Evolutionary conservation across 2,329 filamentous ascomycete species (phyloP).

Genomic region (Aspergillus niger): DNA sequence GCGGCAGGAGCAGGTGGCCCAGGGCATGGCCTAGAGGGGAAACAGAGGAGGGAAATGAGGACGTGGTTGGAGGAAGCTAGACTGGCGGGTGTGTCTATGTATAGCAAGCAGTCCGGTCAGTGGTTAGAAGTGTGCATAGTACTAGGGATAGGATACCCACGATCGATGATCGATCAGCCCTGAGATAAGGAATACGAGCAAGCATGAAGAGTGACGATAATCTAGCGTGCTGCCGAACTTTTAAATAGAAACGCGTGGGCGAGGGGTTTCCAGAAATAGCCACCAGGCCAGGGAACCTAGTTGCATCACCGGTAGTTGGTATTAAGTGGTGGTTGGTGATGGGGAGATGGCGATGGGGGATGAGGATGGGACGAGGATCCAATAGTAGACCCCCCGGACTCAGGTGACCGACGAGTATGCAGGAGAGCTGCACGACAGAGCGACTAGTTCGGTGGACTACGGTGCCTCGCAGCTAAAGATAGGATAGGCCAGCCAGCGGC

Average conservation of each 20-base stretch:
- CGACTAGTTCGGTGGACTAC: neutral
- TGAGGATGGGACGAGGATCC: neutral
- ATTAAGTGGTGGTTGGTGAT: too few species aligned
- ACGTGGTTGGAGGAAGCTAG: neutral
- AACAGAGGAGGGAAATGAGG: neutral
- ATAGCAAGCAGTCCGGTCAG: neutral
- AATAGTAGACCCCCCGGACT: conserved; percentile 4
- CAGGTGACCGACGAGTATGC: conserved; percentile 16
- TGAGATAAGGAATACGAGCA: neutral
- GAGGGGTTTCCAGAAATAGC: neutral
- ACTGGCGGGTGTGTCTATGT: conserved; percentile 10
- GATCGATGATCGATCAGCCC: neutral
- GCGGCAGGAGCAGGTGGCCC: conserved; percentile 81
- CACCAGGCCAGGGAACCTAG: neutral
- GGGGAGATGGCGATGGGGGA: neutral
- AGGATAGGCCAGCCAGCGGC: neutral
- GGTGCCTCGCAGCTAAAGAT: conserved; percentile 2
- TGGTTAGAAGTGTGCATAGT: neutral
- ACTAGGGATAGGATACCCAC: neutral
- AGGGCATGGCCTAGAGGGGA: conserved; percentile 76
- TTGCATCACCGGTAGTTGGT: neutral
- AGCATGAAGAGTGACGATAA: neutral
- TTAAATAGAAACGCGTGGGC: neutral
- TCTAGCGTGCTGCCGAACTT: too few species aligned
- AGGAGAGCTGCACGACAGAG: conserved; percentile 9